A percentile compares a stretch with the other conserved stretches of the same genome.
Evolutionary conservation across 192 early-diverging fungal species (phyloP).

Genomic region (Coemansia pectinata): DNA sequence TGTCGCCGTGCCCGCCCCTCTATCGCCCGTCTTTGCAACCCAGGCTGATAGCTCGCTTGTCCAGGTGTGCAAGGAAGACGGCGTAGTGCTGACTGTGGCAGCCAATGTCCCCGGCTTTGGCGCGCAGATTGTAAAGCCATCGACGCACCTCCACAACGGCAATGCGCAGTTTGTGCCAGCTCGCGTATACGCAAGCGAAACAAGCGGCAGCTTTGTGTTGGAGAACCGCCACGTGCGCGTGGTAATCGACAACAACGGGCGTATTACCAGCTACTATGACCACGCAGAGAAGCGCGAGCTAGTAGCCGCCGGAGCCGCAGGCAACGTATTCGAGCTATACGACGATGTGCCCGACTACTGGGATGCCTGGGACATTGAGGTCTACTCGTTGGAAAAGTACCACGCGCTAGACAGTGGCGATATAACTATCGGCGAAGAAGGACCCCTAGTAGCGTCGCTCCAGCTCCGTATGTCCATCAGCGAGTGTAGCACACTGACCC

Average conservation of each 20-base stretch:
- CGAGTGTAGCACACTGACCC: conserved; percentile 64
- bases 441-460: conserved; percentile 77
- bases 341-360: conserved; percentile 88
- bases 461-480: conserved; percentile 64
- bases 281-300: conserved; percentile 54
- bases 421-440: conserved; percentile 62
- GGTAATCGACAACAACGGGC: conserved; percentile 70
- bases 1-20: conserved; percentile 59
- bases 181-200: conserved; percentile 7
- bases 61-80: conserved; percentile 15
- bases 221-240: conserved; percentile 71
- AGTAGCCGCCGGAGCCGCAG: conserved; percentile 52
- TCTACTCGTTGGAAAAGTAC: conserved; percentile 89
- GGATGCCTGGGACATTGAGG: conserved; percentile 87
- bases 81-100: conserved; percentile 14
- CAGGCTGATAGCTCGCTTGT: background rate
- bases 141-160: background rate
- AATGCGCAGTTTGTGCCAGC: conserved; percentile 9
- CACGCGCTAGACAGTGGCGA: conserved; percentile 60
- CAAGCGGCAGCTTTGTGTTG: conserved; percentile 54
- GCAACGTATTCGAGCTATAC: conserved; percentile 81
- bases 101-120: conserved; percentile 33
- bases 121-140: background rate
- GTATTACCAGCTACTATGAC: conserved; percentile 66
- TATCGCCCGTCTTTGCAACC: background rate